Conservation (phyloP, 2,329 filamentous ascomycete genomes). For the Stachybotrys echinatus region DNA sequence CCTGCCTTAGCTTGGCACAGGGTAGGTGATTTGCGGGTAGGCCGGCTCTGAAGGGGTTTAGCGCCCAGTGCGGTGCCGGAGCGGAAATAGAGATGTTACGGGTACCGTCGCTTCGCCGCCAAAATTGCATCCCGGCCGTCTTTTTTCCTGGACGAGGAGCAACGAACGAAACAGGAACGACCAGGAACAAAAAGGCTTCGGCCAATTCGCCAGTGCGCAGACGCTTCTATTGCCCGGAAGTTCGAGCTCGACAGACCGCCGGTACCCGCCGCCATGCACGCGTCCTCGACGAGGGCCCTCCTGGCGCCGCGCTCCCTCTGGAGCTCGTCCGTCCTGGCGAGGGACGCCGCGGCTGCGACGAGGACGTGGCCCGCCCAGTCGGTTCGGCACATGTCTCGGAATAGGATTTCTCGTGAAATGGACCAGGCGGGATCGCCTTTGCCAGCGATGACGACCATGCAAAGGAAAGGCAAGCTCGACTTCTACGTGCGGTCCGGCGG, state of each 20-base stretch:
- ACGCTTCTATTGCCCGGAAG: background rate
- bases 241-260: too few relatives aligned
- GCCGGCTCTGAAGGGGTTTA: too few relatives aligned
- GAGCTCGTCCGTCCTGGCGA: background rate
- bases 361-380: background rate
- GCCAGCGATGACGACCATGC: background rate
- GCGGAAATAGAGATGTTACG: background rate
- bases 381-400: background rate
- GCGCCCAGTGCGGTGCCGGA: background rate
- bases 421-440: background rate
- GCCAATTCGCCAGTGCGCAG: background rate
- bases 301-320: background rate
- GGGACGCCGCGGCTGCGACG: background rate
- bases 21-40: too few relatives aligned
- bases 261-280: background rate
- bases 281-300: background rate
- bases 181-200: too few relatives aligned
- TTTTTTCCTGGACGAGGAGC: too few relatives aligned
- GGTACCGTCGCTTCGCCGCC: background rate
- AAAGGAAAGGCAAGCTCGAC: slow-evolving; percentile 18
- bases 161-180: too few relatives aligned
- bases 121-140: background rate
- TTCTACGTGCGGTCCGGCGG: slow-evolving; percentile 26
- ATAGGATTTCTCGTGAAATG: background rate
- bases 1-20: too few relatives aligned